Base-by-base conservation (phyloP, 2,329 filamentous ascomycete genomes). In the Trichoderma guizhouense region DNA sequence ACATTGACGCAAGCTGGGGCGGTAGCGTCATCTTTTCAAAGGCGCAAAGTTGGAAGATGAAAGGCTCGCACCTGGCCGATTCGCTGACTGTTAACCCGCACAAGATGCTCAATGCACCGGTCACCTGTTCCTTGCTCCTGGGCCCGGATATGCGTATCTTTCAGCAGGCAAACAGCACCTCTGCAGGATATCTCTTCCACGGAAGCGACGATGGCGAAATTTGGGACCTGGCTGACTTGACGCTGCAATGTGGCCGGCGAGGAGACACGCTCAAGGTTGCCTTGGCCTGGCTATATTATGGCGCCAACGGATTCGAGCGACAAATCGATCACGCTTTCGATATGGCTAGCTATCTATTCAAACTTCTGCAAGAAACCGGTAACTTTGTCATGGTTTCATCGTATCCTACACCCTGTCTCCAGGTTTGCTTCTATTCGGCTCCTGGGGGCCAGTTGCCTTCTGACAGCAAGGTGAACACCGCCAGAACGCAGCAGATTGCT, bases 61-160 rank as follows among this genome's bases (percentile, higher is more conserved):
- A 84, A 1, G 95, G 95, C 15, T 85, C 88, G 2, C 86, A 94
- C 58, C 86, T 91, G 53, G 96, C 95, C 11, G 88, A 98, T 81
- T 93, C 90, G 15, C 85, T 98, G 51, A 93, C 94, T 2, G 88
- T 97, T 69, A 98, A 97, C 81, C 95, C 96, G 71, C 96, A 99
- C 84, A 98, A 98, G 84, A 98, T 98, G 96, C 88, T 98, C 79
- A 93, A 93, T 72, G 93, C 94, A 3, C 95, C 96, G 0, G 84
- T 97, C 53, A 97, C 95, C 0, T 98, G 95, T 83, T 95, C 92
- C 0, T 98, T 97, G 83, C 87, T 99, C 5, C 87, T 99, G 14
- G 91, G 89, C 0, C 87, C 88, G 2, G 95, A 98, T 79, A 82
- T 97, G 78, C 85, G 86, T 71, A 83, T 91, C 28, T 97, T 98